Conservation (phyloP, 768 basidiomycete species). For the Boletellus sp. region DNA sequence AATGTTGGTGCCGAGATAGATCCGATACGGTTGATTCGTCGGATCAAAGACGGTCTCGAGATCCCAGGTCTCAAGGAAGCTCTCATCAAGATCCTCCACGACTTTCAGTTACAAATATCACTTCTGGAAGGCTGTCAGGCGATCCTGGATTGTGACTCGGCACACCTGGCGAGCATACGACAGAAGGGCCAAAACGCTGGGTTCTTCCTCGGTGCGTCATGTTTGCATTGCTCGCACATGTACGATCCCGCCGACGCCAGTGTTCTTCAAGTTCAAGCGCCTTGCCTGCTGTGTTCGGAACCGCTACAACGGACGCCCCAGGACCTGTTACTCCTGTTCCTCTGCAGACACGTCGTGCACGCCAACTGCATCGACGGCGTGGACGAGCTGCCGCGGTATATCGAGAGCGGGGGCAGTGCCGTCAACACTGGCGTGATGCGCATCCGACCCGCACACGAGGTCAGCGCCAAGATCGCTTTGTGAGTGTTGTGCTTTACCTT, state of each 20-base stretch:
- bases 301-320: conserved; percentile 57
- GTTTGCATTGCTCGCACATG: background rate
- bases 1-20: conserved; percentile 96
- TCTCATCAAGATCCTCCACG: conserved; percentile 93
- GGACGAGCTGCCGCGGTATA: conserved; percentile 57
- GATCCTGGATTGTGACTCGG: conserved; percentile 81
- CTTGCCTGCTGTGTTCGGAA: conserved; percentile 64
- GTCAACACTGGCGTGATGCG: conserved; percentile 26
- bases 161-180: conserved; percentile 62
- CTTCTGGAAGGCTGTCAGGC: conserved; percentile 89
- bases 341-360: conserved; percentile 88
- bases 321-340: conserved; percentile 66
- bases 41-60: conserved; percentile 94
- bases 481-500: conserved; percentile 36
- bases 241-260: background rate
- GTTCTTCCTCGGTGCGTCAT: conserved; percentile 65
- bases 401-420: conserved; percentile 46
- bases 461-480: conserved; percentile 79
- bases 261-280: conserved; percentile 46
- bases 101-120: conserved; percentile 92
- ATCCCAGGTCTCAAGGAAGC: conserved; percentile 94
- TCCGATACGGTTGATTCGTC: conserved; percentile 87
- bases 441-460: conserved; percentile 37
- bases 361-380: conserved; percentile 69
- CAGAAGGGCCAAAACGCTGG: conserved; percentile 78